Conservation (phyloP, 2,329 filamentous ascomycete genomes). For the Coniochaeta sp. region DNA sequence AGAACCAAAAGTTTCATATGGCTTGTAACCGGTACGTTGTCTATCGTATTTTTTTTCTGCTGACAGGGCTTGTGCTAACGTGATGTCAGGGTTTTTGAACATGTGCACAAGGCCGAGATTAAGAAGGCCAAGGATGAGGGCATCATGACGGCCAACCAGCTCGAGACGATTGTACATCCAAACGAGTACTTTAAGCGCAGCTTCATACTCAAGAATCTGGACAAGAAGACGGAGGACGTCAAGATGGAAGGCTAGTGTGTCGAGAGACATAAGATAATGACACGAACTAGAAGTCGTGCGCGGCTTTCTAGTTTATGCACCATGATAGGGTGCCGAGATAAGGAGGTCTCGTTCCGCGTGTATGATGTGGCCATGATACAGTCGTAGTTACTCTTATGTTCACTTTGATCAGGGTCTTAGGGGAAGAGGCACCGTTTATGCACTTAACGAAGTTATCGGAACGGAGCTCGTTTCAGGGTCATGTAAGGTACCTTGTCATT, state of each 20-base stretch:
- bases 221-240: slow-evolving; percentile 21
- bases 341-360: background rate
- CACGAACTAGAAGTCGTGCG: no score
- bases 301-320: background rate
- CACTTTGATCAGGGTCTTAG: background rate
- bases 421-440: background rate
- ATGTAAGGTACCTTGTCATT: no score
- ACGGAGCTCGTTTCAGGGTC: no score
- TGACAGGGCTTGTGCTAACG: background rate
- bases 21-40: slow-evolving; percentile 82
- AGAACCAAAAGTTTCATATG: slow-evolving; percentile 83
- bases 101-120: slow-evolving; percentile 71
- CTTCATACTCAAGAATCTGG: slow-evolving; percentile 78
- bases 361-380: no score
- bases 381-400: no score
- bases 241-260: slow-evolving; percentile 15
- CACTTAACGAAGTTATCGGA: background rate
- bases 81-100: slow-evolving; percentile 68
- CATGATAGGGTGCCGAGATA: slow-evolving; percentile 1
- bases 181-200: slow-evolving; percentile 98
- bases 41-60: background rate
- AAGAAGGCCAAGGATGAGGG: slow-evolving; percentile 69
- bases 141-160: slow-evolving; percentile 62
- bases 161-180: slow-evolving; percentile 94
- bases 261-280: no score